These are phyloP conservation scores for Streptanthus diversifolius DNA, from an alignment of 345 rosid genomes.

Conservation along the genomic window DNA sequence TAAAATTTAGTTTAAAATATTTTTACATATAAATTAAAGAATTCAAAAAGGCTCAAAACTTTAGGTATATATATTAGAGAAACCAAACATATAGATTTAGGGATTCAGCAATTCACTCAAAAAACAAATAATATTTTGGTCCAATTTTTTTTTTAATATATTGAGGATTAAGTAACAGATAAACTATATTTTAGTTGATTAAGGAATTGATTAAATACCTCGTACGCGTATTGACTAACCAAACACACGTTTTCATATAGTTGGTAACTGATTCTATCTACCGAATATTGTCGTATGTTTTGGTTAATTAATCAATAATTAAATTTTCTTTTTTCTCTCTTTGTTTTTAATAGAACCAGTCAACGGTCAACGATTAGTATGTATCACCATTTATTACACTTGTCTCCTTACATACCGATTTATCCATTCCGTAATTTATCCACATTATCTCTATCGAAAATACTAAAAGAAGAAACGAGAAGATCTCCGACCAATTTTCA, in stretches of 20 bases:
- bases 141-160: neutral
- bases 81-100: neutral
- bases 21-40: too few relatives aligned
- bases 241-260: constrained; percentile 15
- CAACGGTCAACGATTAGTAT: constrained; percentile 26
- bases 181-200: neutral
- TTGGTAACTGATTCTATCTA: neutral
- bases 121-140: neutral
- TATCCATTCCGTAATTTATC: constrained; percentile 23
- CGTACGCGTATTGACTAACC: constrained; percentile 28
- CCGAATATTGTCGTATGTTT: constrained; percentile 9
- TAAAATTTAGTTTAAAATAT: too few relatives aligned
- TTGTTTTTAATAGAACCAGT: neutral
- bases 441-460: constrained; percentile 11
- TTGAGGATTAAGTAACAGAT: neutral
- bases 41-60: too few relatives aligned
- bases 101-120: neutral
- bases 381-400: constrained; percentile 28
- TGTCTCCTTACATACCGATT: constrained; percentile 25
- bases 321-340: neutral
- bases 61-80: too few relatives aligned
- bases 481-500: neutral
- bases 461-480: constrained; percentile 2
- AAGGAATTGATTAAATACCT: constrained; percentile 11
- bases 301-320: neutral